A percentile compares a stretch with the other conserved stretches of the same genome.
These are phyloP conservation scores for Punica granatum DNA, from an alignment of 345 rosid genomes.

Conservation along the genomic window DNA sequence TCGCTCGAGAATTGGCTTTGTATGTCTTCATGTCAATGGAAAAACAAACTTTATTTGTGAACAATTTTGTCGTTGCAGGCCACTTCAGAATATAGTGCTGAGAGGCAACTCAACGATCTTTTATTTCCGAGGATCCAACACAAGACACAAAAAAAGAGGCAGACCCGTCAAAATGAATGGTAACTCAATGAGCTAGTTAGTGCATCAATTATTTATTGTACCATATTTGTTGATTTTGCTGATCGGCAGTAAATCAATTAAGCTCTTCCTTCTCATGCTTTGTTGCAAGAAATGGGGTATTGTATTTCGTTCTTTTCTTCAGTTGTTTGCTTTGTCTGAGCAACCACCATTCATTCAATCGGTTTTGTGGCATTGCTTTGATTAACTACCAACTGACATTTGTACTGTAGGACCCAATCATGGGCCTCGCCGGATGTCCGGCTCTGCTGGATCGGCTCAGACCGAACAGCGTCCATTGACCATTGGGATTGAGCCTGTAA, in stretches of 20 bases:
- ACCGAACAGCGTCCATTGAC: no score
- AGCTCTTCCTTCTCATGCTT: neutral
- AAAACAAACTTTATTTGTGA: neutral
- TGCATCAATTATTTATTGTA: constrained; percentile 15
- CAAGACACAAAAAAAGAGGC: constrained; percentile 26
- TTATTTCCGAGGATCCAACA: constrained; percentile 45
- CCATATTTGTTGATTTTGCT: neutral
- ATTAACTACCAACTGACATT: no score
- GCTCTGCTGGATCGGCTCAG: no score
- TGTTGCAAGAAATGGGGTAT: neutral
- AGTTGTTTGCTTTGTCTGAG: no score
- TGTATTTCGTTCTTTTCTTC: no score
- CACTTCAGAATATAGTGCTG: constrained; percentile 68
- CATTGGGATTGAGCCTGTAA: no score
- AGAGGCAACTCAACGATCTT: constrained; percentile 62
- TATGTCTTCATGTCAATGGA: neutral
- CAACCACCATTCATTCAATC: no score
- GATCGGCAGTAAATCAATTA: neutral
- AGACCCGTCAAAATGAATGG: constrained; percentile 38
- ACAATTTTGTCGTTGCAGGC: constrained; percentile 44
- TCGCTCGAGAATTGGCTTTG: neutral
- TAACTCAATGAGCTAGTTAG: constrained; percentile 4
- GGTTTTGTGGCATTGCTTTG: no score
- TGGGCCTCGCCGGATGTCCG: neutral
- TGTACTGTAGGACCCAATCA: neutral